These are phyloP conservation scores for Saururus chinensis DNA, from an alignment of 164 flowering plant species.

Conservation along the genomic window DNA sequence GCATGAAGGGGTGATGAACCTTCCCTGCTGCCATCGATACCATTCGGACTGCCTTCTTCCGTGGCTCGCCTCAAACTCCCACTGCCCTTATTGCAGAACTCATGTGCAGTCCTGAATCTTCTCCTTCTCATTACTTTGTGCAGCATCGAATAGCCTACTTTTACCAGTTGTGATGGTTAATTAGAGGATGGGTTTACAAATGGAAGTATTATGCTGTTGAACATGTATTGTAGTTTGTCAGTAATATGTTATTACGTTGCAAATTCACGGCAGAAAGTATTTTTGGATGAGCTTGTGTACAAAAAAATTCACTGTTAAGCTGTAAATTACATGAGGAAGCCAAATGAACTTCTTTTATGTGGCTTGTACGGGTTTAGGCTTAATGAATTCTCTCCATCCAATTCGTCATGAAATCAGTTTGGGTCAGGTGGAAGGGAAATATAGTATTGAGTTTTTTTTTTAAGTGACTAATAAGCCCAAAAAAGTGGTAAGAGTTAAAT, in stretches of 20 bases:
- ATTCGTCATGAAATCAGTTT: too few species aligned
- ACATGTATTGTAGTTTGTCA: neutral
- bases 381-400: too few species aligned
- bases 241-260: neutral
- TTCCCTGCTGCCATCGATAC: conserved; percentile 23
- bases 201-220: neutral
- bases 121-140: neutral
- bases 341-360: too few species aligned
- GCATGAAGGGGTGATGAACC: conserved; percentile 12
- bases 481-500: too few species aligned
- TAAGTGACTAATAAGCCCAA: too few species aligned
- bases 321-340: too few species aligned
- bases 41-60: conserved; percentile 25
- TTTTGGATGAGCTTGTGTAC: neutral
- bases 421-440: too few species aligned
- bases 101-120: neutral
- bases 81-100: conserved; percentile 26
- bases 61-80: conserved; percentile 23
- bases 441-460: too few species aligned
- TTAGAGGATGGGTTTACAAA: neutral
- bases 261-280: too few species aligned
- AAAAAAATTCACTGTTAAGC: neutral
- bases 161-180: neutral
- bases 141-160: neutral
- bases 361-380: too few species aligned